Evolutionary conservation across 1,284 basidiomycete genomes (phyloP).

Genomic region (Puccinia triticina): DNA sequence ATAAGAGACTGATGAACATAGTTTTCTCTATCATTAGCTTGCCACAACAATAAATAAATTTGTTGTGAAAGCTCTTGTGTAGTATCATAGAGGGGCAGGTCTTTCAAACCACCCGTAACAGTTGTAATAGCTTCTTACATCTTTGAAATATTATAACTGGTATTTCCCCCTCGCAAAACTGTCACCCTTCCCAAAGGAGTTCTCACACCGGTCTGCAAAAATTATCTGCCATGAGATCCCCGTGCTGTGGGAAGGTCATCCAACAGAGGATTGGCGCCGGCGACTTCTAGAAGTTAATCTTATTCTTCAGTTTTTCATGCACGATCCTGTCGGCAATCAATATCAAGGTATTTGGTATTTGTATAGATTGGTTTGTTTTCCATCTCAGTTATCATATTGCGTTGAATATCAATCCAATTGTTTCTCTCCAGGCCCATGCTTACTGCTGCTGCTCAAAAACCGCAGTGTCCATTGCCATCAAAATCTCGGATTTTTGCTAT

Average conservation of each 20-base stretch:
- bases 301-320: not conserved
- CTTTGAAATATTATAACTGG: too few relatives aligned
- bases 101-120: too few relatives aligned
- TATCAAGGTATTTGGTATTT: not conserved
- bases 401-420: not conserved
- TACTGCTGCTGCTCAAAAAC: not conserved
- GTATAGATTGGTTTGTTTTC: not conserved
- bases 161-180: too few relatives aligned
- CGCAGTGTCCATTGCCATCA: not conserved
- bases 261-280: not conserved
- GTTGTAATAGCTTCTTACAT: too few relatives aligned
- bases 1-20: too few relatives aligned
- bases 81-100: too few relatives aligned
- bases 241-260: not conserved
- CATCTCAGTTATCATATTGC: not conserved
- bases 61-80: too few relatives aligned
- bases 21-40: too few relatives aligned
- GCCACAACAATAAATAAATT: too few relatives aligned
- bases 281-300: not conserved
- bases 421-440: not conserved
- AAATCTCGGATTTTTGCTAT: not conserved
- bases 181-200: too few relatives aligned
- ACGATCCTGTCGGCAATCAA: not conserved
- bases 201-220: not conserved
- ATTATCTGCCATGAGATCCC: not conserved